Evolutionary conservation across 176 grass and related monocot species (phyloP).

Genomic region (Areca catechu): DNA sequence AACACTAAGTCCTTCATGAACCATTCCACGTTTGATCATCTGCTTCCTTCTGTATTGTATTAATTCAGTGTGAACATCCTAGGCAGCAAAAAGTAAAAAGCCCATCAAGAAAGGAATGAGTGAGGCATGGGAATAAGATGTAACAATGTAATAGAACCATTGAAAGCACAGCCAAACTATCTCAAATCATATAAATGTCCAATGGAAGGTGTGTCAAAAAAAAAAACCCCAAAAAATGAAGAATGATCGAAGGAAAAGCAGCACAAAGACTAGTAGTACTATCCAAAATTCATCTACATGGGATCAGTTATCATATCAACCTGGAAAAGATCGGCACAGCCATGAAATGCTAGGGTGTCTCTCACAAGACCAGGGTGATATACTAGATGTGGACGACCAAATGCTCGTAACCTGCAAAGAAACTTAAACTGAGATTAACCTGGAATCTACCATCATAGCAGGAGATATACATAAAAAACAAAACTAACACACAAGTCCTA

Average conservation of each 20-base stretch:
- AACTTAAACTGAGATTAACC: not conserved
- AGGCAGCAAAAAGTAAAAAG: slow-evolving; percentile 27
- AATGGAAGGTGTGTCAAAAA: too few species aligned
- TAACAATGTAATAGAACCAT: not conserved
- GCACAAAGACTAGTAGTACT: not conserved
- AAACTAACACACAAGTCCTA: too few species aligned
- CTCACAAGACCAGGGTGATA: slow-evolving; percentile 85
- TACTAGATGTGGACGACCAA: slow-evolving; percentile 63
- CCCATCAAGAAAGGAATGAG: slow-evolving; percentile 15
- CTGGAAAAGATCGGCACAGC: slow-evolving; percentile 95
- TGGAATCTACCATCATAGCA: too few species aligned
- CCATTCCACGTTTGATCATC: slow-evolving; percentile 66
- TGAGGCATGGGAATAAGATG: too few species aligned
- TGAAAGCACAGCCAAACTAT: too few species aligned
- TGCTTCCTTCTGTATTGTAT: slow-evolving; percentile 92
- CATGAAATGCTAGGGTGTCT: slow-evolving; percentile 97
- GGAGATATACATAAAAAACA: too few species aligned
- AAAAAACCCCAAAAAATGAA: too few species aligned
- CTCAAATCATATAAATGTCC: too few species aligned
- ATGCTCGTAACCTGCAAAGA: slow-evolving; percentile 61
- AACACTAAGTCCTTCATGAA: slow-evolving; percentile 64
- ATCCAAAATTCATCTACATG: too few species aligned
- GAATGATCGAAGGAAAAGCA: not conserved
- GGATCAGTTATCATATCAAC: slow-evolving; percentile 28
- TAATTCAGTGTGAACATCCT: slow-evolving; percentile 96